phyloP scores from a whole-genome alignment of 169 alveolate species.

The Plasmodium gaboni region DNA sequence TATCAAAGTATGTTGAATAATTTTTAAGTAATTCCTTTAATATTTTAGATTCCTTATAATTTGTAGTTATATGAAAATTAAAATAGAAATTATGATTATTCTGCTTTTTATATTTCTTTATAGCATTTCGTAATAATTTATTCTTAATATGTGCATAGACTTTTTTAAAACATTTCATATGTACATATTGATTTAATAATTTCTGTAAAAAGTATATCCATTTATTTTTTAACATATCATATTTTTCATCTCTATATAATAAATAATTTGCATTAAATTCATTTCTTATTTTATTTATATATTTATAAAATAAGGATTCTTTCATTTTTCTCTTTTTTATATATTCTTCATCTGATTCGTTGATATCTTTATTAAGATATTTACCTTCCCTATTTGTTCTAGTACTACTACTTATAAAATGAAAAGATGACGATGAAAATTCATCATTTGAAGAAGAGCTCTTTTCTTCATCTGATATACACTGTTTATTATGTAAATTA shows the following conservation, averaged over 20 bases:
- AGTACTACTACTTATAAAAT: not conserved
- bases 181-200: conserved; percentile 37
- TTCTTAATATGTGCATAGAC: conserved; percentile 31
- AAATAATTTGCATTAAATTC: conserved; percentile 29
- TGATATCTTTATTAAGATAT: not conserved
- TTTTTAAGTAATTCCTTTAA: conserved; percentile 42
- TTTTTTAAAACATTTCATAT: conserved; percentile 35
- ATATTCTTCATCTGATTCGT: conserved; percentile 48
- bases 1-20: conserved; percentile 38
- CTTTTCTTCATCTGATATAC: not conserved
- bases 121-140: conserved; percentile 13
- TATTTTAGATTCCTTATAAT: conserved; percentile 60
- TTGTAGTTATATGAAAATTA: conserved; percentile 57
- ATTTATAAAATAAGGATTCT: conserved; percentile 51
- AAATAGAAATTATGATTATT: conserved; percentile 30
- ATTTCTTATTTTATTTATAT: conserved; percentile 37
- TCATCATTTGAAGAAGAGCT: conserved; percentile 10
- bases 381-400: not conserved
- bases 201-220: conserved; percentile 46
- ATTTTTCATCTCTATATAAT: not conserved
- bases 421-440: not conserved
- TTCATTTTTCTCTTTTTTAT: conserved; percentile 27
- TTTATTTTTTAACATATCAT: conserved; percentile 5
- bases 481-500: not conserved
- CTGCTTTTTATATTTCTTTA: conserved; percentile 15